phyloP scores from a whole-genome alignment of 768 basidiomycete genomes.

The Vararia minispora region DNA sequence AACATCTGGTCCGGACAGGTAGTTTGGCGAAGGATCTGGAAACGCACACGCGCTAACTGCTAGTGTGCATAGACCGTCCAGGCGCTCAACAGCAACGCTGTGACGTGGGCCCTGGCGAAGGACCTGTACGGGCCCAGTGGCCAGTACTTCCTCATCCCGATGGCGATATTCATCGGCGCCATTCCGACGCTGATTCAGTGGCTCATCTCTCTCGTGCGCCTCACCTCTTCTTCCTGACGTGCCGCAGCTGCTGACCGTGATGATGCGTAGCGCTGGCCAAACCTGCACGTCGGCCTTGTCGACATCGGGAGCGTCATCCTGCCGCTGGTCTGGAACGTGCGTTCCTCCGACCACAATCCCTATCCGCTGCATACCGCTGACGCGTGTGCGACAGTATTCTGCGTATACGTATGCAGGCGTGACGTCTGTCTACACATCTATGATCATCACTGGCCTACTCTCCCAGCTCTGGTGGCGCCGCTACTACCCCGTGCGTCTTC shows the following conservation, averaged over 20 bases:
- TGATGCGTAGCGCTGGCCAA: constrained; percentile 36
- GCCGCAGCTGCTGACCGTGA: background rate
- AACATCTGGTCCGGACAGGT: constrained; percentile 37
- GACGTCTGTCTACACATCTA: constrained; percentile 38
- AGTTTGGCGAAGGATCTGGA: no score
- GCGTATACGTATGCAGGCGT: constrained; percentile 39
- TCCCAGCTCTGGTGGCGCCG: constrained; percentile 33
- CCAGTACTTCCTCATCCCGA: constrained; percentile 45
- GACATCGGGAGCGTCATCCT: constrained; percentile 38
- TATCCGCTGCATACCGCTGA: background rate
- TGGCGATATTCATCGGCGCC: constrained; percentile 43
- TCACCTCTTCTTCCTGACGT: background rate
- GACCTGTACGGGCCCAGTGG: constrained; percentile 42
- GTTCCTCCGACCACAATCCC: background rate
- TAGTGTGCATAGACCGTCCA: constrained; percentile 39
- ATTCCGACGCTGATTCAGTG: constrained; percentile 41
- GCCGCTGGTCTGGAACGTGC: constrained; percentile 44
- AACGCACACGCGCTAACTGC: no score
- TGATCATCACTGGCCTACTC: constrained; percentile 36
- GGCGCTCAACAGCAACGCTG: constrained; percentile 42
- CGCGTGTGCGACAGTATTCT: constrained; percentile 24
- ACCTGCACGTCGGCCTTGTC: constrained; percentile 40
- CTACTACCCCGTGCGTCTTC: constrained; percentile 12
- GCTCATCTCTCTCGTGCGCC: constrained; percentile 36
- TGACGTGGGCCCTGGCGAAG: constrained; percentile 56